These are phyloP conservation scores for Closterium sp. DNA, from an alignment of 139 green algal species.

Conservation along the genomic window DNA sequence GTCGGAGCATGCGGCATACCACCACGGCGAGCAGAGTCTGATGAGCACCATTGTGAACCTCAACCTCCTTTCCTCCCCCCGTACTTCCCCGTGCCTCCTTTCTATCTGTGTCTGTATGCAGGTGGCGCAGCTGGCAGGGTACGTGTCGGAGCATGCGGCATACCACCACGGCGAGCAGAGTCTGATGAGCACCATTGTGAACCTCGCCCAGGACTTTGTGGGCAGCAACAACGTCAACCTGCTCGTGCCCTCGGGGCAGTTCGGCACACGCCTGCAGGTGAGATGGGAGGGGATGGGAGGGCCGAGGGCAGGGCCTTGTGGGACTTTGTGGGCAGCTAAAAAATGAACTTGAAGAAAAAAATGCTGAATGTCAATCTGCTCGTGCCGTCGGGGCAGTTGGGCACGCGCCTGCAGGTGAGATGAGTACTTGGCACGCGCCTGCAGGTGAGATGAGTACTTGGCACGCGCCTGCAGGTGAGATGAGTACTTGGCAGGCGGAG, in stretches of 20 bases:
- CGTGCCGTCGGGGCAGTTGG: slow-evolving; percentile 59
- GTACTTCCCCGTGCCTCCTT: too few relatives aligned
- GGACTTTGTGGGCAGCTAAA: slow-evolving; percentile 96
- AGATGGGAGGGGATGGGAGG: not conserved
- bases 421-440: slow-evolving; percentile 55
- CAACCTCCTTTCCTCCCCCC: too few relatives aligned
- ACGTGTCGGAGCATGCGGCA: slow-evolving; percentile 91
- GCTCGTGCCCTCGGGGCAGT: slow-evolving; percentile 67
- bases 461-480: slow-evolving; percentile 38
- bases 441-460: too few relatives aligned
- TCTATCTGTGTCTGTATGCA: too few relatives aligned
- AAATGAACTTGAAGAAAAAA: slow-evolving; percentile 98
- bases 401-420: slow-evolving; percentile 38
- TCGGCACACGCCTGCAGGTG: slow-evolving; percentile 54
- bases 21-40: slow-evolving; percentile 92
- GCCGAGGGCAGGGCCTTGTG: slow-evolving; percentile 89
- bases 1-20: slow-evolving; percentile 92
- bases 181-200: slow-evolving; percentile 80
- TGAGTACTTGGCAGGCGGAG: slow-evolving; percentile 36
- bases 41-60: slow-evolving; percentile 73
- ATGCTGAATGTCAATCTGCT: slow-evolving; percentile 99
- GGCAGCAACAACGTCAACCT: slow-evolving; percentile 98
- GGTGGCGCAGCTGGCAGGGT: slow-evolving; percentile 89
- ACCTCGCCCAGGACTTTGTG: slow-evolving; percentile 89
- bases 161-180: slow-evolving; percentile 96